Base-by-base conservation (phyloP, 1,139 yeast genomes). In the Taiozyma sp. region DNA sequence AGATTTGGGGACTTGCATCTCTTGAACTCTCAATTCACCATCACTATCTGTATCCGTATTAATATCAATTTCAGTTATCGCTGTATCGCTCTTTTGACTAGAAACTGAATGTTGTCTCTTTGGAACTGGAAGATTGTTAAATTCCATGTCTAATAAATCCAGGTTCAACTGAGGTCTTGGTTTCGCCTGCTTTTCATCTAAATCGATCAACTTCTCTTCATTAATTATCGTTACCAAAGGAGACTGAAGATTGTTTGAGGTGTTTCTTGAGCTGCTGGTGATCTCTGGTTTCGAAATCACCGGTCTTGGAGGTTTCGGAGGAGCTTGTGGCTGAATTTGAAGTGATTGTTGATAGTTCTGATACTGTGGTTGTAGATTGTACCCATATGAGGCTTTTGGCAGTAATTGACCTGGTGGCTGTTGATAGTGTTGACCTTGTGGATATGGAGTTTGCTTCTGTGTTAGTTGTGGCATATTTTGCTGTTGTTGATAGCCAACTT, bases 21-120 rank as follows among this genome's bases (percentile, higher is more conserved):
- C 62, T 34, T 60, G 58, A 4, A 59, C 60, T 42, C 50, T 51
- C 35, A 60, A 51, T 10, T 53, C 62, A 6, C 57, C 60, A 41
- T 53, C 50, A 24, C 53, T 50, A 45, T 56, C 59, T 2, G 55
- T 49, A 37, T 58, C 58, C 21, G 45, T 46, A 13, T 46, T 43
- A 13, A 37, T 40, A 11, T 43, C 47, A 7, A 35, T 42, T 35
- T 41, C 30, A 24, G 40, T 45, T 8, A 28, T 44, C 19, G 16
- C 35, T 13, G 28, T 24, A 41, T 26, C 44, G 10, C 26, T 35
- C 3, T 32, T 24, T 34, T 43, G 22, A 37, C 29, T 22, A 35
- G 28, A 13, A 3, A 16, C 10, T 2, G 41, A 37, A 21, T 6
- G 6, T 21, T 22, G 29, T 24, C 24, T 13, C 28, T 21, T 44